A percentile compares a stretch with the other conserved stretches of the same genome.
Conservation (phyloP, 75 land plant genomes). For the Cryptomeria japonica region DNA sequence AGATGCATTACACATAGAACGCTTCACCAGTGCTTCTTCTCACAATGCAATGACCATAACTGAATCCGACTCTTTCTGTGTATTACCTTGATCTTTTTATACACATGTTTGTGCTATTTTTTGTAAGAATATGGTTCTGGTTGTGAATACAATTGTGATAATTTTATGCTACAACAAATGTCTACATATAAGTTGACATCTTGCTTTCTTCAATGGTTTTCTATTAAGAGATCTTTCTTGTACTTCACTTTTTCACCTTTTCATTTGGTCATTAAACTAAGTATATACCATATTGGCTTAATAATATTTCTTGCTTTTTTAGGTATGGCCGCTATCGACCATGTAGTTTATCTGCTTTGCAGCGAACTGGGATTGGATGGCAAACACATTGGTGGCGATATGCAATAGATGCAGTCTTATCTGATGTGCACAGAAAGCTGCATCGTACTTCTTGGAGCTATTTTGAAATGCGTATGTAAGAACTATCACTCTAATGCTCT, state of each 20-base stretch:
- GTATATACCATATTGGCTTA: not conserved
- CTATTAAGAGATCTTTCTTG: no score
- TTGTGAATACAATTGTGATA: not conserved
- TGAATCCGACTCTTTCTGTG: not conserved
- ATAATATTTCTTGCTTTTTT: not conserved
- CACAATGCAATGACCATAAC: no score
- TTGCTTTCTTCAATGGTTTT: no score
- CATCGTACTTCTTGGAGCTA: slow-evolving; percentile 73
- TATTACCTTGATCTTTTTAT: not conserved
- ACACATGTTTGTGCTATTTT: not conserved
- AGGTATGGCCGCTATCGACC: slow-evolving; percentile 92
- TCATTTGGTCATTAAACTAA: no score
- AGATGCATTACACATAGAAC: no score
- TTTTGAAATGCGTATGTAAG: slow-evolving; percentile 73
- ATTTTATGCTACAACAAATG: not conserved
- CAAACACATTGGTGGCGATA: slow-evolving; percentile 85
- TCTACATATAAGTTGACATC: no score
- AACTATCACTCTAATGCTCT: not conserved
- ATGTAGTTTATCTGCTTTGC: slow-evolving; percentile 19
- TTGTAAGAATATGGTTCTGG: not conserved
- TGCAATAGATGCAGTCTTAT: slow-evolving; percentile 74
- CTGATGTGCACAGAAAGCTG: slow-evolving; percentile 71
- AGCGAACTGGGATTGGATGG: slow-evolving; percentile 63
- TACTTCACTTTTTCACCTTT: no score
- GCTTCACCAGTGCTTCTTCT: no score